These are phyloP conservation scores for Xylariaceae sp. DNA, from an alignment of 2,329 filamentous ascomycete genomes.

Conservation along the genomic window DNA sequence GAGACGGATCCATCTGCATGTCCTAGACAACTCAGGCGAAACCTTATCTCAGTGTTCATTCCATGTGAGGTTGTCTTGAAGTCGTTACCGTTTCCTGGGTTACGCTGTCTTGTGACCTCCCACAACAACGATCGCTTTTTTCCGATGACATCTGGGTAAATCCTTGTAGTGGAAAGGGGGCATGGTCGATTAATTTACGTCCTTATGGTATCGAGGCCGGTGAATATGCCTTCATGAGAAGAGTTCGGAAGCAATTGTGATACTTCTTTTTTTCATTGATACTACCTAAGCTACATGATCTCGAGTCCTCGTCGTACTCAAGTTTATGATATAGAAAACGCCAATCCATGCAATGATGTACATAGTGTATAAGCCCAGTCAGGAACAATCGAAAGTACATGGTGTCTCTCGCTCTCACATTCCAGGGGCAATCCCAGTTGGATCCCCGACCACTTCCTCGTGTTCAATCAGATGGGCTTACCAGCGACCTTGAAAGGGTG, in stretches of 20 bases:
- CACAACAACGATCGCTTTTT: too few species aligned
- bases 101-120: too few species aligned
- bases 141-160: too few species aligned
- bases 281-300: background rate
- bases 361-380: background rate
- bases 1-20: background rate
- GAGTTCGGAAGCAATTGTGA: too few species aligned
- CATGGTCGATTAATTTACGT: too few species aligned
- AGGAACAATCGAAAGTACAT: background rate
- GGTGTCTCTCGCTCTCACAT: background rate
- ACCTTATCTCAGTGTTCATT: background rate
- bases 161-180: too few species aligned
- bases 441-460: background rate
- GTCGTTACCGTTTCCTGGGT: background rate
- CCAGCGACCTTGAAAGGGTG: constrained; percentile 31
- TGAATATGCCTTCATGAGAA: too few species aligned
- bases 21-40: background rate
- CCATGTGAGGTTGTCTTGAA: background rate
- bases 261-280: too few species aligned
- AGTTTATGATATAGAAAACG: constrained; percentile 2
- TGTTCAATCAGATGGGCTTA: constrained; percentile 22
- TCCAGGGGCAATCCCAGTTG: constrained; percentile 1
- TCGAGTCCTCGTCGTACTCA: background rate
- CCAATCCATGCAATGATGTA: constrained; percentile 14
- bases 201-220: too few species aligned